These are phyloP conservation scores for Bisporella sp. DNA, from an alignment of 2,329 filamentous ascomycete genomes.

Conservation along the genomic window DNA sequence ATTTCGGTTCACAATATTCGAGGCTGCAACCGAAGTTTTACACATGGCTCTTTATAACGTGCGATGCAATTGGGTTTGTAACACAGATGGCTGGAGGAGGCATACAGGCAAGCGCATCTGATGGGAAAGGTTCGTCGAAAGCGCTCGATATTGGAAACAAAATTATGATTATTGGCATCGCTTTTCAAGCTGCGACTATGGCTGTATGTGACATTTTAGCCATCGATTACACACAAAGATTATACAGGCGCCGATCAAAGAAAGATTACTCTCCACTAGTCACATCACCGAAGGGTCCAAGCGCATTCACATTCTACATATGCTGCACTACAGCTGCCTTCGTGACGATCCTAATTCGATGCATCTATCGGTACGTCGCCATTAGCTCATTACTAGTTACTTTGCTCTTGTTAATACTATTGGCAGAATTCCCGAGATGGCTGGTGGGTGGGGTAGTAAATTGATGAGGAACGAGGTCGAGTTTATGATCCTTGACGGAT, in stretches of 20 bases:
- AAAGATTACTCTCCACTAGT: conserved; percentile 19
- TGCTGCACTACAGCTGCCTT: conserved; percentile 16
- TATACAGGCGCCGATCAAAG: conserved; percentile 26
- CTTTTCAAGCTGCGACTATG: conserved; percentile 31
- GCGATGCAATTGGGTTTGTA: conserved; percentile 49
- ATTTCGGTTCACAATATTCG: conserved; percentile 11
- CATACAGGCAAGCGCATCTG: conserved; percentile 32
- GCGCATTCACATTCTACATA: conserved; percentile 6
- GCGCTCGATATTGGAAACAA: conserved; percentile 18
- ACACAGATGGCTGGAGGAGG: conserved; percentile 52
- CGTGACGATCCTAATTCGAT: conserved; percentile 15
- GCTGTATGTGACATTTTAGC: conserved; percentile 35
- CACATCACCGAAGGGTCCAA: neutral
- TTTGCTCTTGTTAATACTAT: no score
- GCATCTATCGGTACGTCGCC: conserved; percentile 13
- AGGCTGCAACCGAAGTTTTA: conserved; percentile 35
- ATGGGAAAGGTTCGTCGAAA: conserved; percentile 3
- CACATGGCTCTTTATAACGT: conserved; percentile 50
- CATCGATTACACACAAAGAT: conserved; percentile 31
- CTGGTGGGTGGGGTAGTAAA: conserved; percentile 54
- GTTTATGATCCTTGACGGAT: conserved; percentile 47
- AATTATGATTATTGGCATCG: conserved; percentile 33
- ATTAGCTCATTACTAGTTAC: no score
- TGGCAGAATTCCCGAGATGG: conserved; percentile 47
- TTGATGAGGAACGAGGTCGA: conserved; percentile 57